Evolutionary conservation across 352 stramenopile species (phyloP), one percentile per base, ranked within the genome.

Genomic region (Phytophthora parvispora): DNA sequence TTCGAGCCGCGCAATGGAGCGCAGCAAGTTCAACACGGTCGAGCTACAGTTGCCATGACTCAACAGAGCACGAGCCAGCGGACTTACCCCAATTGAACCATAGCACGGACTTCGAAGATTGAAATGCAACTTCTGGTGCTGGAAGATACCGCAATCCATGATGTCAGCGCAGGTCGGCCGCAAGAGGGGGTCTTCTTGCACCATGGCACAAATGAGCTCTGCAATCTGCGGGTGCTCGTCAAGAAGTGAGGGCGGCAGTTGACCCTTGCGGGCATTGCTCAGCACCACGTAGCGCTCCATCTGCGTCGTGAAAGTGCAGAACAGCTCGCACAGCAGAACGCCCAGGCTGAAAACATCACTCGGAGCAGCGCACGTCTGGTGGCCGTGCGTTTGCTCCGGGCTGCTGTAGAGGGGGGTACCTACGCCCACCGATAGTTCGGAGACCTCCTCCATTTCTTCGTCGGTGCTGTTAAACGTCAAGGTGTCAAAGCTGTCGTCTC

Each of bases 311-410:
- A 95, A 95, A 2, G 70, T 57, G 50, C 83, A 91, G 51, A 94
- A 94, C 20, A 95, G 63, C 48, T 95, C 88, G 34, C 83, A 93
- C 20, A 95, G 51, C 40, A 95, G 36, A 40, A 94, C 70, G 0
- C 88, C 88, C 27, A 95, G 79, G 64, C 85, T 94, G 69, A 81
- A 95, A 24, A 95, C 64, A 34, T 95, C 88, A 20, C 83, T 89
- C 13, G 84, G 75, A 18, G 83, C 72, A 7, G 81, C 82, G 29
- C 69, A 86, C 0, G 67, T 74, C n/a, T 72, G 62, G 1, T 70
- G 54, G 4, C 86, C 88, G 7, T 56, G 60, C 3, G 73, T 83
- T 57, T 95, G 86, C 61, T 95, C 88, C 0, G 87, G 86, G 34
- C 85, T 94, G 62, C 80, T 91, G 70, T 95, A 95, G 3, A 93